These are phyloP conservation scores for Schizosaccharomyces lindneri DNA, from an alignment of 805 yeast genomes.

Conservation along the genomic window DNA sequence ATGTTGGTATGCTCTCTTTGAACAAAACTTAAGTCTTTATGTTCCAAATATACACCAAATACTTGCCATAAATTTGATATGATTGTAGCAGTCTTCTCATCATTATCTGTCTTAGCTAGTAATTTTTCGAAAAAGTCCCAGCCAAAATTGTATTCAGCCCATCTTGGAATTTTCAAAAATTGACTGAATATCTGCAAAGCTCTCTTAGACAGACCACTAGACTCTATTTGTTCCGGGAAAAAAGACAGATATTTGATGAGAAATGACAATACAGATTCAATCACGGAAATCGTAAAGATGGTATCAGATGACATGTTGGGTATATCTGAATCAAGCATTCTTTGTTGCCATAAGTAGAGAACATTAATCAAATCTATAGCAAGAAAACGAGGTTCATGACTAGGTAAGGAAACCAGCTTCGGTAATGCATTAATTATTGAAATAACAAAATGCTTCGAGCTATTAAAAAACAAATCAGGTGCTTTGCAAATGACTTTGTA, in stretches of 20 bases:
- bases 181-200: slow-evolving; percentile 54
- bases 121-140: slow-evolving; percentile 72
- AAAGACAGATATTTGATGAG: slow-evolving; percentile 71
- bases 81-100: slow-evolving; percentile 31
- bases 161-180: slow-evolving; percentile 41
- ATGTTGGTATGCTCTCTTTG: slow-evolving; percentile 40
- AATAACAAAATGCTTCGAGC: background rate
- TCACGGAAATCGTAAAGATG: background rate
- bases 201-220: slow-evolving; percentile 47
- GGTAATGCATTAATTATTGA: background rate
- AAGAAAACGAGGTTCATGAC: background rate
- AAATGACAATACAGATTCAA: slow-evolving; percentile 16
- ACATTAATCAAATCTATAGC: background rate
- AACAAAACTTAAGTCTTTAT: slow-evolving; percentile 60
- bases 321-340: background rate
- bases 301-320: background rate
- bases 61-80: slow-evolving; percentile 80
- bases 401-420: background rate
- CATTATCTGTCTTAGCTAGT: slow-evolving; percentile 51
- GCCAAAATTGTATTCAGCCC: slow-evolving; percentile 80
- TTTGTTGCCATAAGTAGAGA: background rate
- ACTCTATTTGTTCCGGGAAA: slow-evolving; percentile 54
- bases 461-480: background rate
- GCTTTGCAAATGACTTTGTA: slow-evolving; percentile 15
- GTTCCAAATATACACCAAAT: slow-evolving; percentile 52